Base-by-base conservation (phyloP, 1,139 yeast species). In the Diutina scorzettiae region DNA sequence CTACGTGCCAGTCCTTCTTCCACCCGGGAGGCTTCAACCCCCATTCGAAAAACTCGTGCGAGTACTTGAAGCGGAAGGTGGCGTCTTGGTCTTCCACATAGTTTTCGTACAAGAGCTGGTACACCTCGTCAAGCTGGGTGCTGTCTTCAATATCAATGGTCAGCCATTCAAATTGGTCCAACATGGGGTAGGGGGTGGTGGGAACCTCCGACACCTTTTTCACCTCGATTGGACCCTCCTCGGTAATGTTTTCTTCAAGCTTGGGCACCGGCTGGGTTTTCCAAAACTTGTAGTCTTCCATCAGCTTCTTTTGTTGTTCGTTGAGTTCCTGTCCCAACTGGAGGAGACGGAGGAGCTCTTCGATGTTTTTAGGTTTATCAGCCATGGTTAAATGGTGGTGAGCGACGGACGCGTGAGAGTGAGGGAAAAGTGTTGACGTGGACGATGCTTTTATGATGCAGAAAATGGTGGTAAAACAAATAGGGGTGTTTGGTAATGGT, bases 211-310 rank as follows among this genome's bases (percentile, higher is more conserved):
- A 82, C 2, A 89, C 78, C 0, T 77, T 76, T 56, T 84, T 84
- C 4, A 52, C 45, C 50, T 87, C 94, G 51, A 91, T 86, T 16
- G 95, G 94, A 0, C 97, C 97, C 53, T 87, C 96, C 17, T 66
- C 54, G 11, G 66, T 71, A 41, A 84, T 68, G 43, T 66, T 57
- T 53, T 80, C 91, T 55, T 82, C 83, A 48, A 87, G 78, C 23
- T 71, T 68, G 4, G 89, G 75, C 17, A 93, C 98, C 0, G 98
- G 98, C 60, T 91, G 99, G 6, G 98, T 93, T 56, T 83, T 84
- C 99, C 99, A 91, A 62, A 91, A 91, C 63, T 85, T 86, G 66
- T 89, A 86, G 54, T 87, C 95, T 43, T 84, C 78, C 87, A 89
- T 86, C 42, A 54, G 53, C 54, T 81, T 82, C 50, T 71, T 66